Evolutionary conservation across 2,329 filamentous ascomycete species (phyloP).

Genomic region (Ploettnerulaceae sp.): DNA sequence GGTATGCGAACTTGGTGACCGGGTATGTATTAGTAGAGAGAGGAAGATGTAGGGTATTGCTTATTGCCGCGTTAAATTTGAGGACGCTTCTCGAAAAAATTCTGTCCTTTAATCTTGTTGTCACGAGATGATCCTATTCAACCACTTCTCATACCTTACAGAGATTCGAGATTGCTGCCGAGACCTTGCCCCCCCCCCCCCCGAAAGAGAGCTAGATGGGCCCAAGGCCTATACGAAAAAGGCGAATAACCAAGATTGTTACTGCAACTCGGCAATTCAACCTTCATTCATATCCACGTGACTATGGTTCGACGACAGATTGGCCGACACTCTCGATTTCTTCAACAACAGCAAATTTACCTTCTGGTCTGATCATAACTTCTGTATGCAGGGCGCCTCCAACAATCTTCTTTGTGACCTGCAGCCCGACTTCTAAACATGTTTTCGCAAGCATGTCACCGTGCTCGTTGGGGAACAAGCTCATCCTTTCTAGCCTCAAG

Average conservation of each 20-base stretch:
- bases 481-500: constrained; percentile 55
- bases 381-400: constrained; percentile 53
- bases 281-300: neutral
- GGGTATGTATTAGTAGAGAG: too few relatives aligned
- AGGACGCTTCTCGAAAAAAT: too few relatives aligned
- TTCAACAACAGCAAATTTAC: constrained; percentile 41
- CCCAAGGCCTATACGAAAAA: too few relatives aligned
- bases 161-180: too few relatives aligned
- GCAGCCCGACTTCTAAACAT: constrained; percentile 45
- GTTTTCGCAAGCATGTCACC: constrained; percentile 42
- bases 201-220: too few relatives aligned
- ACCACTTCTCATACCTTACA: too few relatives aligned
- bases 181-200: too few relatives aligned
- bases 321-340: constrained; percentile 34
- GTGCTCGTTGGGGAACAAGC: constrained; percentile 50
- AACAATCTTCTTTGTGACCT: constrained; percentile 42
- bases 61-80: too few relatives aligned
- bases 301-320: neutral
- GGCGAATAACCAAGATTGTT: neutral
- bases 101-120: too few relatives aligned
- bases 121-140: too few relatives aligned
- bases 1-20: too few relatives aligned
- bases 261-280: neutral
- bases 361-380: constrained; percentile 44
- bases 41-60: too few relatives aligned